Conservation (phyloP, 805 yeast genomes). For the Geotrichum ghanense region DNA sequence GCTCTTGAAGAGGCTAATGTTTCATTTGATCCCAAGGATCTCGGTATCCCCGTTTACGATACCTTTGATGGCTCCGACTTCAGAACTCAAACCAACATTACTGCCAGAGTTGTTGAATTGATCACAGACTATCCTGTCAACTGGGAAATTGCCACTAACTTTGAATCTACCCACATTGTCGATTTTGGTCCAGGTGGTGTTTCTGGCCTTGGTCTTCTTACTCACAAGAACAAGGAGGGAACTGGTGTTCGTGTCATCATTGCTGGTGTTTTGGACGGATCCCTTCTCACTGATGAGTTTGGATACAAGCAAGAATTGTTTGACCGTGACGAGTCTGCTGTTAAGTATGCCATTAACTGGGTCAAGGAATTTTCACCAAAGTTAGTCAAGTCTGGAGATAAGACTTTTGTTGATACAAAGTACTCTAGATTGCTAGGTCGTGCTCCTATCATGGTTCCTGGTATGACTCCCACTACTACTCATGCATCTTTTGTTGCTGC, state of each 20-base stretch:
- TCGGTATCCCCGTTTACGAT: conserved; percentile 83
- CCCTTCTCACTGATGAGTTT: conserved; percentile 63
- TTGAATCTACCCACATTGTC: conserved; percentile 73
- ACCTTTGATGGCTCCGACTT: conserved; percentile 78
- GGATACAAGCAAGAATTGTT: conserved; percentile 95
- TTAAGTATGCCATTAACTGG: conserved; percentile 88
- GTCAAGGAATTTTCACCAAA: conserved; percentile 76
- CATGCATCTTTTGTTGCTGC: conserved; percentile 91
- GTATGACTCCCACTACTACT: conserved; percentile 98
- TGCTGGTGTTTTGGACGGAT: conserved; percentile 77
- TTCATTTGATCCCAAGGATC: conserved; percentile 40
- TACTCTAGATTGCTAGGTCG: conserved; percentile 85
- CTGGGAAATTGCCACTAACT: conserved; percentile 87
- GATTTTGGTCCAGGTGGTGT: conserved; percentile 99
- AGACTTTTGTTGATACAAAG: conserved; percentile 83
- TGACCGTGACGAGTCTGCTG: conserved; percentile 49
- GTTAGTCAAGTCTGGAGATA: conserved; percentile 64
- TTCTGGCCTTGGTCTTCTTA: conserved; percentile 90
- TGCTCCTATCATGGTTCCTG: conserved; percentile 96
- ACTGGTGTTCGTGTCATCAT: conserved; percentile 91
- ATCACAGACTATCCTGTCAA: conserved; percentile 83
- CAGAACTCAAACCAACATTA: conserved; percentile 40
- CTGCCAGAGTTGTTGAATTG: conserved; percentile 63
- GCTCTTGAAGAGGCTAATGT: conserved; percentile 55
- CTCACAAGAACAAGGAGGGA: conserved; percentile 97